Evolutionary conservation across 2,329 filamentous ascomycete species (phyloP).

Genomic region (Aspergillus brasiliensis): DNA sequence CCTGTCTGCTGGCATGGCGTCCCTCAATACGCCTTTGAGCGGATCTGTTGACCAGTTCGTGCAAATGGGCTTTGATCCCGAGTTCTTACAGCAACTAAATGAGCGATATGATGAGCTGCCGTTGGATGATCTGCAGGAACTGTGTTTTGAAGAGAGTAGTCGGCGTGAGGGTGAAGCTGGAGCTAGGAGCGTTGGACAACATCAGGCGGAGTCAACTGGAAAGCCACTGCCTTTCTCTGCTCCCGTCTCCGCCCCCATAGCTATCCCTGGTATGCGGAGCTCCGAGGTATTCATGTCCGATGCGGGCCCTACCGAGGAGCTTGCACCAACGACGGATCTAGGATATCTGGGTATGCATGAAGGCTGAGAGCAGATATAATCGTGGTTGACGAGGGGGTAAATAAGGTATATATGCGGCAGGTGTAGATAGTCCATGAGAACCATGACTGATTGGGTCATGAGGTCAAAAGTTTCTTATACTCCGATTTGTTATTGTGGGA

Average conservation of each 20-base stretch:
- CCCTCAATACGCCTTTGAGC: constrained; percentile 36
- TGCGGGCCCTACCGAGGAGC: constrained; percentile 8
- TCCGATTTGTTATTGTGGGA: not conserved
- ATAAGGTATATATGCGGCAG: not conserved
- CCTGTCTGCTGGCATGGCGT: constrained; percentile 31
- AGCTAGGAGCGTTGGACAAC: not conserved
- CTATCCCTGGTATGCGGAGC: constrained; percentile 25
- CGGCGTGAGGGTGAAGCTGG: constrained; percentile 13
- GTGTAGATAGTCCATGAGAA: not conserved
- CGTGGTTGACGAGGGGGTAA: not conserved
- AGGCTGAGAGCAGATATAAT: not conserved
- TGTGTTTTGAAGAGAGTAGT: constrained; percentile 25
- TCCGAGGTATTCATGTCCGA: constrained; percentile 15
- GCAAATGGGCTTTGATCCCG: constrained; percentile 43
- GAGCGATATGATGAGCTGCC: constrained; percentile 38
- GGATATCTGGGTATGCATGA: constrained; percentile 6
- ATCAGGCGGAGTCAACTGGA: constrained; percentile 5
- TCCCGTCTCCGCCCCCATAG: constrained; percentile 19
- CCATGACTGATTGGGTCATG: not conserved
- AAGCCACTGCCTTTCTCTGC: constrained; percentile 7
- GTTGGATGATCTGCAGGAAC: constrained; percentile 31
- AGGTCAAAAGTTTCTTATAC: not conserved
- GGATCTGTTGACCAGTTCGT: constrained; percentile 35
- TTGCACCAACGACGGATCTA: not conserved
- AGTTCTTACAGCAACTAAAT: constrained; percentile 40